Evolutionary conservation across 2,329 filamentous ascomycete genomes (phyloP).

Genomic region (Colletotrichum melonis): DNA sequence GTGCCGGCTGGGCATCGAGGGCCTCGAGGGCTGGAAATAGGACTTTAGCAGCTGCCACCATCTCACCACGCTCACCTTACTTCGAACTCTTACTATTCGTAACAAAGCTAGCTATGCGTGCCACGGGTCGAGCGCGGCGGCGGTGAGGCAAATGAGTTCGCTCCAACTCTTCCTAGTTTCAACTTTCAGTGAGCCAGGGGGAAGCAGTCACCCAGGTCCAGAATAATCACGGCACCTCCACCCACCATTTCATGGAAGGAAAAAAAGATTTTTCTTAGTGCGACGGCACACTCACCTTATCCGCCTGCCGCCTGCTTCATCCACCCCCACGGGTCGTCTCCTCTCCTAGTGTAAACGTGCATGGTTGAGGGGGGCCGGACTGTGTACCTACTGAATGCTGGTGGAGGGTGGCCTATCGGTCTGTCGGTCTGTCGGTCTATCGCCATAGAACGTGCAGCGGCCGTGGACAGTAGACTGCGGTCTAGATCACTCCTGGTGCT

Average conservation of each 20-base stretch:
- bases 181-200: neutral
- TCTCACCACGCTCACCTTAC: neutral
- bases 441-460: slow-evolving; percentile 18
- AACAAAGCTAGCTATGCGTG: neutral
- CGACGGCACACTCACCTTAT: neutral
- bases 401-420: slow-evolving; percentile 33
- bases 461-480: slow-evolving; percentile 7
- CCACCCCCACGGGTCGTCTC: neutral
- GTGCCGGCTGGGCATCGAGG: neutral
- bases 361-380: slow-evolving; percentile 6
- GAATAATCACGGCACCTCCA: neutral
- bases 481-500: slow-evolving; percentile 2
- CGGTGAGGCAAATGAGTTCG: slow-evolving; percentile 31
- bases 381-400: slow-evolving; percentile 2
- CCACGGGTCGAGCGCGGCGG: slow-evolving; percentile 20
- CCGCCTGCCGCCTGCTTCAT: slow-evolving; percentile 6
- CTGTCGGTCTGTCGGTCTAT: slow-evolving; percentile 21
- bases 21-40: slow-evolving; percentile 13
- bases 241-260: neutral
- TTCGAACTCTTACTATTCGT: neutral
- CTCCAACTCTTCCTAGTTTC: slow-evolving; percentile 7
- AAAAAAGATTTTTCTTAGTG: neutral
- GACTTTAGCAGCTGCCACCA: slow-evolving; percentile 5
- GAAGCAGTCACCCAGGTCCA: slow-evolving; percentile 17
- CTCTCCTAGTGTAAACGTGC: slow-evolving; percentile 7